Evolutionary conservation across 306 rosid genomes (phyloP).

Genomic region (Oxytropis ochrocephala): DNA sequence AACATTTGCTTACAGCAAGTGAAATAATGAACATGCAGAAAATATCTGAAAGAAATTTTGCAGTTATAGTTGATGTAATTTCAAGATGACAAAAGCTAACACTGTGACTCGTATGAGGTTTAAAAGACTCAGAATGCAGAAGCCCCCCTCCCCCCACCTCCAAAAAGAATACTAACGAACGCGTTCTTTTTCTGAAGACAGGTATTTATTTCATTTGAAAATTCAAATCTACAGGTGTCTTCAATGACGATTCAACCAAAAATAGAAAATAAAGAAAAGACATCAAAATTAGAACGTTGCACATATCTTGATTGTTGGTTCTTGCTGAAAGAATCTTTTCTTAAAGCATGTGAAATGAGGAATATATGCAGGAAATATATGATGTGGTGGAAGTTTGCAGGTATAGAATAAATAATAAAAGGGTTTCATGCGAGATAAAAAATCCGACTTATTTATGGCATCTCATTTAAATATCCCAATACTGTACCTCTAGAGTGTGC

Average conservation of each 20-base stretch:
- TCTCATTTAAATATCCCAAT: conserved; percentile 7
- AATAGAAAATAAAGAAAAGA: neutral
- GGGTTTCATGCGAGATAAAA: neutral
- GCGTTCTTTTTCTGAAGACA: neutral
- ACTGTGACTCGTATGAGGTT: neutral
- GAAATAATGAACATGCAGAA: neutral
- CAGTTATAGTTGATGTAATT: neutral
- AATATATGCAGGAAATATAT: neutral
- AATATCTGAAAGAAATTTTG: neutral
- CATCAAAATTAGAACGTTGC: neutral
- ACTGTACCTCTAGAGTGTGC: conserved; percentile 75
- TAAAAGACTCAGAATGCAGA: neutral
- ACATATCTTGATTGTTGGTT: neutral
- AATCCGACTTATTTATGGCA: conserved; percentile 7
- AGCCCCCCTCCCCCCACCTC: neutral
- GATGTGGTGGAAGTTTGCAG: neutral
- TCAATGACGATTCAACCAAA: neutral
- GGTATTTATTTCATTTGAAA: neutral
- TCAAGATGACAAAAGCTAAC: neutral
- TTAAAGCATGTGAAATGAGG: neutral
- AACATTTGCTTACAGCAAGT: neutral
- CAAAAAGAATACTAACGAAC: neutral
- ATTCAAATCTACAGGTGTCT: neutral
- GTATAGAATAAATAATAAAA: neutral
- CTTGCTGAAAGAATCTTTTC: neutral